Evolutionary conservation across 2,329 filamentous ascomycete species (phyloP), one percentile per base, ranked within the genome.

Genomic region (Pseudogymnoascus sp.): DNA sequence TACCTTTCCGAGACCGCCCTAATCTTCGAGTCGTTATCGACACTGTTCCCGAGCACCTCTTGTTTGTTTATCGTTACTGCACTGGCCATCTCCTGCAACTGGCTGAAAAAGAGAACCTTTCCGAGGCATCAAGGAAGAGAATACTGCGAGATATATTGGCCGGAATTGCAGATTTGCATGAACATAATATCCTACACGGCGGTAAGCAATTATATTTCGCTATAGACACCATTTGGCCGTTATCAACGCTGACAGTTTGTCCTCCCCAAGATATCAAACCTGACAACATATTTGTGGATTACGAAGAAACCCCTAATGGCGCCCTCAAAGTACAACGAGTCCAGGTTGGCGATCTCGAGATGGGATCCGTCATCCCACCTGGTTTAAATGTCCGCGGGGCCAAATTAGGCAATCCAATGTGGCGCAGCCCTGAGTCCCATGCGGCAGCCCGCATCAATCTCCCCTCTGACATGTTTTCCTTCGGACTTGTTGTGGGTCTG

Each of bases 31-130:
- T 75, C 4, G 64, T 76, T 76, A 16, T 70, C 48, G 79, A 81
- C 68, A 77, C 75, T 41, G 72, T 79, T 65, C 77, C 78, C 6
- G 75, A 78, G 19, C 71, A 77, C 66, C 76, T 75, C 31, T 78
- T 80, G 71, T 79, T 80, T 66, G 75, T 79, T 65, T 80, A 78
- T 64, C 74, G 76, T 65, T 79, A 79, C 70, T 71, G 79, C 66
- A 75, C 72, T 4, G 76, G 77, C 61, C 72, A 80, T 71, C 72
- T 80, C n/a, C 74, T 80, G 64, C 72, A 71, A 66, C 75, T 80
- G 65, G 75, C 71, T 62, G 76, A 77, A 67, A 77, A 76, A 68
- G 6, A 48, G 21, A 72, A 77, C 61, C 64, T 79, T 23, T 69
- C 77, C 6, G 65, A 77, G 41, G 43, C 69, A 21, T 67, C 73